phyloP scores from a whole-genome alignment of 306 rosid genomes.

The Astragalus membranaceus region DNA sequence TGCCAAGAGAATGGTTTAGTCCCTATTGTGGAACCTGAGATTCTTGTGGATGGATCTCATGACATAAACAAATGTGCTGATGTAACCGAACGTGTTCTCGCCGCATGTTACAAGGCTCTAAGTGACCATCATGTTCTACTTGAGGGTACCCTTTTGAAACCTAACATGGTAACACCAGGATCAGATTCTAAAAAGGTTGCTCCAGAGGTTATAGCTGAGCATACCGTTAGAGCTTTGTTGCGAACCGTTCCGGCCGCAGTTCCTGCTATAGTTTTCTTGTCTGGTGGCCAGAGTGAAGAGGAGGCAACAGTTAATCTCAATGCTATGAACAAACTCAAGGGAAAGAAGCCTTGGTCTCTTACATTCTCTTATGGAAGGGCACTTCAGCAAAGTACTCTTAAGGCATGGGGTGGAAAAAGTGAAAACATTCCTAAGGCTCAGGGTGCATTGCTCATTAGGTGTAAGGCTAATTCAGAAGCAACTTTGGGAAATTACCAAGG shows the following conservation, averaged over 20 bases:
- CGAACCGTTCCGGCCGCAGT: conserved; percentile 71
- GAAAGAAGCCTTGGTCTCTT: conserved; percentile 80
- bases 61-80: conserved; percentile 63
- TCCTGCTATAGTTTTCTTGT: conserved; percentile 71
- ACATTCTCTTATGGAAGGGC: conserved; percentile 86
- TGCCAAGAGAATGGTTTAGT: conserved; percentile 84
- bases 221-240: conserved; percentile 59
- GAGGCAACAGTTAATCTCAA: conserved; percentile 70
- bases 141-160: conserved; percentile 82
- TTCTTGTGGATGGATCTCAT: conserved; percentile 70
- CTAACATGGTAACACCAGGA: conserved; percentile 92
- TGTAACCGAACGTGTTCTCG: conserved; percentile 74
- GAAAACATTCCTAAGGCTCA: conserved; percentile 57
- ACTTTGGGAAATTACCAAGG: conserved; percentile 77
- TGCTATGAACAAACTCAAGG: conserved; percentile 70
- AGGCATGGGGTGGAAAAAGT: conserved; percentile 70
- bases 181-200: conserved; percentile 50
- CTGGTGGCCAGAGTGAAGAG: conserved; percentile 95
- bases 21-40: conserved; percentile 90
- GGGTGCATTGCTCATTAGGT: conserved; percentile 61
- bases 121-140: conserved; percentile 70
- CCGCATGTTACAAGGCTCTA: conserved; percentile 74
- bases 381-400: conserved; percentile 83
- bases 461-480: conserved; percentile 79
- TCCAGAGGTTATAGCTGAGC: conserved; percentile 61